Conservation (phyloP, 306 rosid genomes). For the Senna tora region DNA sequence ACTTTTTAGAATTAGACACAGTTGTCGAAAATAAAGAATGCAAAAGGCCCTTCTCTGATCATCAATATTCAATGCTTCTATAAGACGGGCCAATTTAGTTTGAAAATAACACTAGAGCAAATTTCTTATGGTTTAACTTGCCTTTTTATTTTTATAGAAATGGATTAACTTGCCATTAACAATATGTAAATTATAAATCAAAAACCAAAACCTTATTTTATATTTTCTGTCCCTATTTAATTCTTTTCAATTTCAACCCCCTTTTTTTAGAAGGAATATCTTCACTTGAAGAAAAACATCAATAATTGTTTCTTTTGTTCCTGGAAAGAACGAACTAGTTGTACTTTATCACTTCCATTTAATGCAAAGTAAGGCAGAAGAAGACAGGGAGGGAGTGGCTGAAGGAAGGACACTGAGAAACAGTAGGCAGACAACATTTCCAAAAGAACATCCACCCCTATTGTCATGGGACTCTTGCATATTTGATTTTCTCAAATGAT, state of each 20-base stretch:
- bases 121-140: not conserved
- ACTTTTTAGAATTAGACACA: conserved; percentile 11
- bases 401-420: conserved; percentile 8
- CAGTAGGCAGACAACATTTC: not conserved
- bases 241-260: not conserved
- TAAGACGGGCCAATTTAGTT: conserved; percentile 2
- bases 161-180: conserved; percentile 3
- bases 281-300: conserved; percentile 12
- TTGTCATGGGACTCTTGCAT: not conserved
- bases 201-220: not conserved
- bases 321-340: not conserved
- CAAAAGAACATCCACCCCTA: conserved; percentile 17
- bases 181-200: conserved; percentile 16
- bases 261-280: conserved; percentile 27
- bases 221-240: not conserved
- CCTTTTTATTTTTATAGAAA: no score
- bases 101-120: conserved; percentile 8
- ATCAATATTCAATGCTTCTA: conserved; percentile 6
- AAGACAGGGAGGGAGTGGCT: not conserved
- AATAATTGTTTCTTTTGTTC: conserved; percentile 5
- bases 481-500: conserved; percentile 27
- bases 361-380: not conserved
- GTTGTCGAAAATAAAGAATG: conserved; percentile 27
- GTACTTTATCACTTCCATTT: conserved; percentile 16
- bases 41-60: conserved; percentile 13